Evolutionary conservation across 805 yeast genomes (phyloP).

Genomic region (Pachysolen tannophilus): DNA sequence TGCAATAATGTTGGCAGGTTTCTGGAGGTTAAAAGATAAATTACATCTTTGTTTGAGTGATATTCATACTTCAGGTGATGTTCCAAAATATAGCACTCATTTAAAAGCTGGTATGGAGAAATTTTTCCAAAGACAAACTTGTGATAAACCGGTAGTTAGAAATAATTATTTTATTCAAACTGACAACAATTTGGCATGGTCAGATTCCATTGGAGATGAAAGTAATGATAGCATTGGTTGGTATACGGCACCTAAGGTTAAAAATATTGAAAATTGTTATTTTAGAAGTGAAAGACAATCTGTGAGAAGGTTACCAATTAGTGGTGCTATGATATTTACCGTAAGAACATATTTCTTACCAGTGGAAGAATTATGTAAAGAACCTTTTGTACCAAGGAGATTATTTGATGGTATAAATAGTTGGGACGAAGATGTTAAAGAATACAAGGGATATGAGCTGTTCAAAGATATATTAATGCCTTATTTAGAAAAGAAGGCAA

Average conservation of each 20-base stretch:
- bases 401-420: constrained; percentile 49
- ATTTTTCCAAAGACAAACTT: constrained; percentile 47
- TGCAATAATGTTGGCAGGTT: constrained; percentile 57
- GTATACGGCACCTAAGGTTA: constrained; percentile 51
- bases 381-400: constrained; percentile 55
- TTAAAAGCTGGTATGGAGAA: constrained; percentile 58
- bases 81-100: constrained; percentile 54
- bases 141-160: constrained; percentile 58
- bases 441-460: constrained; percentile 49
- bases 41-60: constrained; percentile 42
- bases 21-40: constrained; percentile 63
- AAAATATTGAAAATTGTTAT: constrained; percentile 35
- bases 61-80: constrained; percentile 62
- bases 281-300: constrained; percentile 62
- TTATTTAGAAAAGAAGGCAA: constrained; percentile 39
- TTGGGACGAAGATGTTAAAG: constrained; percentile 54
- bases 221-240: constrained; percentile 45
- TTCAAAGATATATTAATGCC: constrained; percentile 48
- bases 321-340: constrained; percentile 54
- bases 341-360: constrained; percentile 59
- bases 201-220: constrained; percentile 55
- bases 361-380: constrained; percentile 41
- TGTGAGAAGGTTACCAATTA: constrained; percentile 48
- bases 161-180: constrained; percentile 62
- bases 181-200: constrained; percentile 58